Evolutionary conservation across 208 protist genomes (phyloP).

Genomic region (Angomonas desouzai): DNA sequence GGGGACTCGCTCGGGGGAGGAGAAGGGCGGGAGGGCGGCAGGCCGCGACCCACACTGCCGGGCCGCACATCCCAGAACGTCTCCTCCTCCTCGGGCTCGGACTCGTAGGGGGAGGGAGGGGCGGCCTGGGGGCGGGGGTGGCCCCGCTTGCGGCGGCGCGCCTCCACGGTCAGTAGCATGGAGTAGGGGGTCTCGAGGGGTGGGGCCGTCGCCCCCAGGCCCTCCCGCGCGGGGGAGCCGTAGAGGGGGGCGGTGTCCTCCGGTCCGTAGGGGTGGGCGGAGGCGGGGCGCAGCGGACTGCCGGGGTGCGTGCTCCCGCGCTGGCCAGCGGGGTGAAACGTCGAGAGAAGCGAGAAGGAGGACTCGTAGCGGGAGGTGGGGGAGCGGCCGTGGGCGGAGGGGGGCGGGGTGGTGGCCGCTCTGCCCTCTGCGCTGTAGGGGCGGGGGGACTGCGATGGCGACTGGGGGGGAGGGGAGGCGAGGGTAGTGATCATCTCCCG

Average conservation of each 20-base stretch:
- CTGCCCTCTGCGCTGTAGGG: not conserved
- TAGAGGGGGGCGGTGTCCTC: not conserved
- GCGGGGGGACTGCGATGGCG: too few species aligned
- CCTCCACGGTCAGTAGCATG: not conserved
- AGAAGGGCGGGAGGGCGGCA: not conserved
- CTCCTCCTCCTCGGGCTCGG: not conserved
- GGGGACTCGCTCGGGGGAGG: not conserved
- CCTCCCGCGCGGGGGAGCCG: too few species aligned
- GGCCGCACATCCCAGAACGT: not conserved
- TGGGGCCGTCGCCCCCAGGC: too few species aligned
- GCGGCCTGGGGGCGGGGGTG: not conserved
- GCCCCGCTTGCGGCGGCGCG: not conserved
- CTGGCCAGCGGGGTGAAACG: too few species aligned
- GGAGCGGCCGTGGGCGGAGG: not conserved
- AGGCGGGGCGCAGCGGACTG: too few species aligned
- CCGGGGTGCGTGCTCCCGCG: too few species aligned
- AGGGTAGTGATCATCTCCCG: not conserved
- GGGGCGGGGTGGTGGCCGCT: not conserved
- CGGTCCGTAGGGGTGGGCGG: not conserved
- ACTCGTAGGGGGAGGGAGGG: not conserved
- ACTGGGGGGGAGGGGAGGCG: not conserved
- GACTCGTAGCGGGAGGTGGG: not conserved
- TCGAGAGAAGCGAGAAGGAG: too few species aligned
- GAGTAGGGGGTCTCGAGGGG: not conserved
- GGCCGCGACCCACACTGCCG: not conserved